Conservation (phyloP, 768 basidiomycete species). For the Tricholoma furcatifolium region DNA sequence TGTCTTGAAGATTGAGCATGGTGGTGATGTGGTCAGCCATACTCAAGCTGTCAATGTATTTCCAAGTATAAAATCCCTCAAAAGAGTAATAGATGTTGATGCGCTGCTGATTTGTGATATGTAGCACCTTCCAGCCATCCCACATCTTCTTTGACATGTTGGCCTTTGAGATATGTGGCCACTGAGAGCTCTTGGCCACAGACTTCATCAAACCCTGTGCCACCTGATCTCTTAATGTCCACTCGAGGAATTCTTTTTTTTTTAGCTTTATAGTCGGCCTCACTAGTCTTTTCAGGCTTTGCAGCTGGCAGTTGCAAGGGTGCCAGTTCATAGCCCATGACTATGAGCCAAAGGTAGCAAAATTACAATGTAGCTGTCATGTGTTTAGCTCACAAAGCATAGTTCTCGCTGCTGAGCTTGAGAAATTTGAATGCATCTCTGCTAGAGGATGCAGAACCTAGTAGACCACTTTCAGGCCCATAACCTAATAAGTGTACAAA, state of each 20-base stretch:
- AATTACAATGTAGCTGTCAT: neutral
- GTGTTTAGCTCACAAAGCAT: neutral
- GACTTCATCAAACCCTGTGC: no score
- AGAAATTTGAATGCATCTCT: neutral
- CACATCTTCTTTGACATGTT: slow-evolving; percentile 7
- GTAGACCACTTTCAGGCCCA: no score
- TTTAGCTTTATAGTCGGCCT: neutral
- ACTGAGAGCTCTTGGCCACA: slow-evolving; percentile 7
- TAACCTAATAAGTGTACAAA: no score
- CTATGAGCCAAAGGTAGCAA: neutral
- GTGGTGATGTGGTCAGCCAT: slow-evolving; percentile 2
- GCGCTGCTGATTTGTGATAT: neutral
- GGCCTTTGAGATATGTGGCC: slow-evolving; percentile 9
- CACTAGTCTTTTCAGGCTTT: neutral
- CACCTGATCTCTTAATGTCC: no score
- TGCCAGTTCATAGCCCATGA: neutral
- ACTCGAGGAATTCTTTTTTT: no score
- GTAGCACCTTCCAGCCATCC: slow-evolving; percentile 5
- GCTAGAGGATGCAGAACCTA: no score
- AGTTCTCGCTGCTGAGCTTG: no score
- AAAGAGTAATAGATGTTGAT: slow-evolving; percentile 13
- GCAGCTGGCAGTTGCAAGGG: neutral
- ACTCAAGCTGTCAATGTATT: slow-evolving; percentile 7
- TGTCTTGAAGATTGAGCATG: neutral
- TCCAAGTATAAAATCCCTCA: slow-evolving; percentile 13